Evolutionary conservation across 2,329 filamentous ascomycete genomes (phyloP), one percentile per base, ranked within the genome.

Genomic region (Colletotrichum sp.): DNA sequence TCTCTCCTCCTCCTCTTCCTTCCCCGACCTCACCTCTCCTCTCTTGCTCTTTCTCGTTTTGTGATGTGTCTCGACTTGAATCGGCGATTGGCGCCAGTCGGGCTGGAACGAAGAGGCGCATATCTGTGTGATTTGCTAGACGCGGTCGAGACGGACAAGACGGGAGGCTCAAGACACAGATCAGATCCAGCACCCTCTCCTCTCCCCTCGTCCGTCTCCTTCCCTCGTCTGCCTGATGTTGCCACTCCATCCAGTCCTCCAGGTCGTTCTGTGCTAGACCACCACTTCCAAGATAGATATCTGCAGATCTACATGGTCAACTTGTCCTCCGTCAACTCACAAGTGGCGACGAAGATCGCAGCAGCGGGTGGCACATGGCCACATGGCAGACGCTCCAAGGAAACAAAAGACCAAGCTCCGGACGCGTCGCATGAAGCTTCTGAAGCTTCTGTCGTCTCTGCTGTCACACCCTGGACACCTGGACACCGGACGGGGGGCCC

Each of bases 371-470:
- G 62, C 62, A 64, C 62, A 64, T 28, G 62, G 24, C 24, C 55
- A 28, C 62, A 64, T 36, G n/a, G n/a, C 62, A 59, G 55, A 2
- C n/a, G 44, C 44, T 49, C 32, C 62, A 24, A 12, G 32, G 15
- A 36, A 64, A 64, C 21, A 64, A 30, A 49, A 55, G 24, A 55
- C 10, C 39, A 32, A 73, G 72, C 72, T 66, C 60, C 39, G 28
- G 57, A 63, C 67, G 69, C 57, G 49, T 39, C 55, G 73, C 73
- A 69, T 73, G 70, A 76, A 73, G 73, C 73, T 76, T 26, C 70
- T 73, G 73, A 76, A 72, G 73, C 73, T 76, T 76, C 70, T 69
- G 73, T 76, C 70, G 73, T 76, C 70, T 76, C 73, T 63, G 69
- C 49, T 71, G 72, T 62, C 49, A 65, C 44, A 73, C 69, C 73